phyloP scores from a whole-genome alignment of 2,329 filamentous ascomycete species.

The Clonostachys solani region DNA sequence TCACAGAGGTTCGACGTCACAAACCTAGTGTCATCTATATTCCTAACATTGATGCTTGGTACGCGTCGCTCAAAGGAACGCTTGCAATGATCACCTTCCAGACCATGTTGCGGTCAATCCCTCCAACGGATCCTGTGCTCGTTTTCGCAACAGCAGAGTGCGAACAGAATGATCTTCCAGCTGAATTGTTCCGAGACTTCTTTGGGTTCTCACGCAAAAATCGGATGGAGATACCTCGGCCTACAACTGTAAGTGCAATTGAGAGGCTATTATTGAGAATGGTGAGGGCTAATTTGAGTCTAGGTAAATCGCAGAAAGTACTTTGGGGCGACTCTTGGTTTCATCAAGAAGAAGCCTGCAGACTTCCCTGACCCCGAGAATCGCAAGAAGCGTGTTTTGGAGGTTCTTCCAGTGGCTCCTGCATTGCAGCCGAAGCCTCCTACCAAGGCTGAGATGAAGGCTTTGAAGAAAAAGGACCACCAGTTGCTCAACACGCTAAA shows the following conservation, averaged over 20 bases:
- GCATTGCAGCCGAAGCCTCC: conserved; percentile 62
- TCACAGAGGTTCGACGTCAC: conserved; percentile 87
- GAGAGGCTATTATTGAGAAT: background rate
- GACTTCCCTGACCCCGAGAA: conserved; percentile 86
- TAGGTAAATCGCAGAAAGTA: conserved; percentile 68
- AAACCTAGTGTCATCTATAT: conserved; percentile 96
- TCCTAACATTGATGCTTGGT: conserved; percentile 87
- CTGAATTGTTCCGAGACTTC: conserved; percentile 65
- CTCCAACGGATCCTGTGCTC: conserved; percentile 87
- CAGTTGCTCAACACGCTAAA: conserved; percentile 84
- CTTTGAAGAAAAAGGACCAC: conserved; percentile 76
- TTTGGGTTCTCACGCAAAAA: conserved; percentile 86
- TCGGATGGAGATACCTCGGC: conserved; percentile 64
- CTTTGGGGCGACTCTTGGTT: conserved; percentile 70
- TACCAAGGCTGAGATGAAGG: conserved; percentile 76
- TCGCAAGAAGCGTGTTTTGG: conserved; percentile 81
- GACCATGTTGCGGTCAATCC: conserved; percentile 74
- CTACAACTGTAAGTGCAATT: conserved; percentile 49
- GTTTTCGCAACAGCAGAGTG: conserved; percentile 81
- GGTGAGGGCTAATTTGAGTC: background rate
- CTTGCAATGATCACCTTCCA: conserved; percentile 77
- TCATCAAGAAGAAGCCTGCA: conserved; percentile 72
- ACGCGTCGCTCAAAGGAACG: conserved; percentile 54
- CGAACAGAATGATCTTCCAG: conserved; percentile 55
- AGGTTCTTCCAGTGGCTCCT: conserved; percentile 71